Base-by-base conservation (phyloP, 495 filamentous ascomycete genomes). In the Oleoguttula mirabilis region DNA sequence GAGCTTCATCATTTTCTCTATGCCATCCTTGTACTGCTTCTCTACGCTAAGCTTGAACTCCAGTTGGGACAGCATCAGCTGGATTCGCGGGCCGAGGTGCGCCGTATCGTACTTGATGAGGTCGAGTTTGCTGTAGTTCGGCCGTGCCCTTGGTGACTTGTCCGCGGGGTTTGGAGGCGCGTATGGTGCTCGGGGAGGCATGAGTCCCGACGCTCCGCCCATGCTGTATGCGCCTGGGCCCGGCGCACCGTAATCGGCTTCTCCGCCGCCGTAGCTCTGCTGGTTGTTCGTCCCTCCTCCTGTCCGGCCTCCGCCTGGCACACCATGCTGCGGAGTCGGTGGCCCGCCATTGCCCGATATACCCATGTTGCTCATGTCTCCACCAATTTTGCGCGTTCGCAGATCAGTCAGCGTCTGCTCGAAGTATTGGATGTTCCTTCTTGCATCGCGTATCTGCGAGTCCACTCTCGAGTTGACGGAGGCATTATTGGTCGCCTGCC, bases 11-110 rank as follows among this genome's bases (percentile, higher is more conserved):
- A 99, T 99, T 70, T 99, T 99, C 63, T 99, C 92, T 51, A 99
- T 88, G 45, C 90, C 90, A 48, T 92, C 92, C 54, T 96, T 90
- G 65, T 99, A 99, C 63, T 99, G 90, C 57, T 95, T 93, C 65
- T 99, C 90, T 27, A 99, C 92, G 55, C 88, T 96, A 34, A 96
- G 68, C 65, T 99, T 99, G 65, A 99, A 99, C 64, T 95, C 87
- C 45, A 99, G 76, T 61, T 99, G 90, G 14, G 90, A 94, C 56
- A 99, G 68, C 90, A 99, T 99, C 50, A 95, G 79, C 66, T 96
- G 92, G 57, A 99, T 99, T 44, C 92, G 85, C 24, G 92, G 92
- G 21, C 90, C 90, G 39, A 99, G 79, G 59, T 94, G 85, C 16
- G 78, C 78, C 16, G 88, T 96, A 60, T 99, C 92, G 66, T 86